Evolutionary conservation across 2,329 filamentous ascomycete genomes (phyloP).

Genomic region (Fusarium penzigii): DNA sequence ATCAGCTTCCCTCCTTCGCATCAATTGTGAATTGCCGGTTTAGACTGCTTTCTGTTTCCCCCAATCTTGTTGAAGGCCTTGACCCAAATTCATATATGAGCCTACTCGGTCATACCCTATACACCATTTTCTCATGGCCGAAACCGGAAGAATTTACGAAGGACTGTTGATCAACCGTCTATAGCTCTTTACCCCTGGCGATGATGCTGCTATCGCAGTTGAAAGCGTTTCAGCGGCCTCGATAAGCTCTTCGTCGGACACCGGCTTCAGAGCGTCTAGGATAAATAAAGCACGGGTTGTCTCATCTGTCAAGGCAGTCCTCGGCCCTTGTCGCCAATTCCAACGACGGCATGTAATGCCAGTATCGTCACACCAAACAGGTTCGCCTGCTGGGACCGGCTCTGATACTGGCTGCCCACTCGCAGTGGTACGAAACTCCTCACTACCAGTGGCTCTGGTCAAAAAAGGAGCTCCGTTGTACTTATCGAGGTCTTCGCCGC

Average conservation of each 20-base stretch:
- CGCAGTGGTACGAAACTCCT: constrained; percentile 7
- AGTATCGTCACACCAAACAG: constrained; percentile 20
- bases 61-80: too few species aligned
- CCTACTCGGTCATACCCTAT: too few species aligned
- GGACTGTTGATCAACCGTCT: too few species aligned
- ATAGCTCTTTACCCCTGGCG: too few species aligned
- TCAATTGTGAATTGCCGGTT: too few species aligned
- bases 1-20: too few species aligned
- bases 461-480: constrained; percentile 16
- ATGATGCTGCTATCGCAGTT: too few species aligned
- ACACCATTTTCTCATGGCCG: too few species aligned
- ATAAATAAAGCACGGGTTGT: constrained; percentile 6
- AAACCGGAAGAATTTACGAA: too few species aligned
- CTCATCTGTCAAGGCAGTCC: constrained; percentile 12
- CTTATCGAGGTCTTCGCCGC: constrained; percentile 22
- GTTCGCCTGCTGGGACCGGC: constrained; percentile 9
- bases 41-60: too few species aligned
- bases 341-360: constrained; percentile 21
- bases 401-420: constrained; percentile 8
- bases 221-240: constrained; percentile 4
- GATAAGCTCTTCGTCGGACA: constrained; percentile 1
- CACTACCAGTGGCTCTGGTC: constrained; percentile 10
- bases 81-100: too few species aligned
- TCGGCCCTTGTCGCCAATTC: constrained; percentile 21
- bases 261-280: constrained; percentile 4